Evolutionary conservation across 78 protist species (phyloP).

Genomic region (Tieghemostelium lacteum): DNA sequence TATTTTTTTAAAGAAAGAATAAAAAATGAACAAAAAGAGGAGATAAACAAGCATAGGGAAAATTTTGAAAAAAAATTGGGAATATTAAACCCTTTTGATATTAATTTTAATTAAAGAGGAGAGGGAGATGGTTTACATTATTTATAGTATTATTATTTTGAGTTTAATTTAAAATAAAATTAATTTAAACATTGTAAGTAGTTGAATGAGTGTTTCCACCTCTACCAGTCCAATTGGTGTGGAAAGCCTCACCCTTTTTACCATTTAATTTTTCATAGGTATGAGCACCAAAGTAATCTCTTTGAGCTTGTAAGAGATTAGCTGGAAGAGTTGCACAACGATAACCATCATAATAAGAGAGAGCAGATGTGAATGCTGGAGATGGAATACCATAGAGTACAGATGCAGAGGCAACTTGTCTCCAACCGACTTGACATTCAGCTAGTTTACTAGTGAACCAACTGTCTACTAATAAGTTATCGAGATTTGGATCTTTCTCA

Average conservation of each 20-base stretch:
- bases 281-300: slow-evolving; percentile 98
- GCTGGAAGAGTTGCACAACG: slow-evolving; percentile 91
- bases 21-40: no score
- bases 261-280: slow-evolving; percentile 90
- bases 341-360: slow-evolving; percentile 94
- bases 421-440: slow-evolving; percentile 66
- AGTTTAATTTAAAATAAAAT: no score
- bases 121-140: no score
- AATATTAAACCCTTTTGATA: no score
- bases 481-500: slow-evolving; percentile 84
- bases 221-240: slow-evolving; percentile 90
- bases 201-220: slow-evolving; percentile 50
- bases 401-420: slow-evolving; percentile 78
- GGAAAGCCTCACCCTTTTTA: slow-evolving; percentile 81
- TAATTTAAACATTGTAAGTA: no score
- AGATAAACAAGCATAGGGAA: no score
- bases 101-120: no score
- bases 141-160: no score
- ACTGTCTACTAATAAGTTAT: slow-evolving; percentile 87
- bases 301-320: slow-evolving; percentile 94
- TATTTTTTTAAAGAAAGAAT: no score
- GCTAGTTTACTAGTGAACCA: slow-evolving; percentile 77
- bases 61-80: no score
- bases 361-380: slow-evolving; percentile 94
- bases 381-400: slow-evolving; percentile 86